These are phyloP conservation scores for Penicillium occitanis DNA, from an alignment of 2,329 filamentous ascomycete species.

Conservation along the genomic window DNA sequence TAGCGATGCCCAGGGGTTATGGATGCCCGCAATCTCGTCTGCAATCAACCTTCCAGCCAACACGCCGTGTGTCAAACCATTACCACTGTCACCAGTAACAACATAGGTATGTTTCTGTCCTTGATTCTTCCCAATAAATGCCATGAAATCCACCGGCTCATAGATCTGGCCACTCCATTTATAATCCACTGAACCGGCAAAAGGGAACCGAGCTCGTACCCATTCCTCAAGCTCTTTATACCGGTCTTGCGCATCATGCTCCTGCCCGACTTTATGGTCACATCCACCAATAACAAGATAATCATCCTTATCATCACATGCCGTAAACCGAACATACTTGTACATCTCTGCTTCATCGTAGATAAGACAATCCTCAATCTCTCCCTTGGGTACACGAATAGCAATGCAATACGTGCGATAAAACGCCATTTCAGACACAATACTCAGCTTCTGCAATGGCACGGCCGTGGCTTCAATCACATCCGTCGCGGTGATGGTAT, in stretches of 20 bases:
- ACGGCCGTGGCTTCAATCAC: neutral
- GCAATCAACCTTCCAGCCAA: constrained; percentile 5
- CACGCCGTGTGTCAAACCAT: neutral
- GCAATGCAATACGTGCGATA: constrained; percentile 1
- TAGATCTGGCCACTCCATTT: constrained; percentile 4
- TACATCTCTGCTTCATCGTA: constrained; percentile 2
- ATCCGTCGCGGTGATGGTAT: neutral
- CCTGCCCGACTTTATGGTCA: neutral
- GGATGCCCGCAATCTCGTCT: neutral
- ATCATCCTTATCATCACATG: neutral
- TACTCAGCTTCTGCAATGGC: neutral
- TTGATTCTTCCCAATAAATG: constrained; percentile 7
- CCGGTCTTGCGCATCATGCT: neutral
- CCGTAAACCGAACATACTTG: neutral
- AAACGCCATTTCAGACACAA: constrained; percentile 1
- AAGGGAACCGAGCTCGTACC: neutral
- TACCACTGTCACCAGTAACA: neutral
- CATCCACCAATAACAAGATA: constrained; percentile 5
- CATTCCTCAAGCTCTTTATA: constrained; percentile 4
- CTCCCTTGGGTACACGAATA: neutral
- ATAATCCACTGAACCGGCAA: constrained; percentile 2
- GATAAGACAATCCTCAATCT: constrained; percentile 5
- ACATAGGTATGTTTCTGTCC: neutral
- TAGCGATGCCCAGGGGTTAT: neutral
- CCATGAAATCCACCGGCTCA: neutral